A percentile compares a stretch with the other conserved stretches of the same genome.
Conservation (phyloP, 2,329 filamentous ascomycete species). For the Aspergillus nomiae region DNA sequence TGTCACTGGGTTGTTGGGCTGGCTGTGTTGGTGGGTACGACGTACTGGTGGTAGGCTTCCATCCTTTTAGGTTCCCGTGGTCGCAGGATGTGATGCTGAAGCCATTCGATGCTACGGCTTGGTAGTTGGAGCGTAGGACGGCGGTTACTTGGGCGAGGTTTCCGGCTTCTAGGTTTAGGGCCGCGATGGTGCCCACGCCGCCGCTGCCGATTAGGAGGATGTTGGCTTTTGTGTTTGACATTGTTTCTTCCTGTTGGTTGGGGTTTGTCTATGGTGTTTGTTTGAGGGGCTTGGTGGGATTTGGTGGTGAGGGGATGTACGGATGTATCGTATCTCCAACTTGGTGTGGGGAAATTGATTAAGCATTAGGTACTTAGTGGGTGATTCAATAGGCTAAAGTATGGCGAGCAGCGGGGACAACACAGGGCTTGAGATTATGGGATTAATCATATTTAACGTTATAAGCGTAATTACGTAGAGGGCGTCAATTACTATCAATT, state of each 20-base stretch:
- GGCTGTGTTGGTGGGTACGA: too few relatives aligned
- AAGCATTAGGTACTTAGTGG: not conserved
- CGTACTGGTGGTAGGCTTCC: slow-evolving; percentile 45
- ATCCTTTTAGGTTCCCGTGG: slow-evolving; percentile 53
- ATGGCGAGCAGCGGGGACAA: not conserved
- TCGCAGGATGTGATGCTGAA: slow-evolving; percentile 60
- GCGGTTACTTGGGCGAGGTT: slow-evolving; percentile 55
- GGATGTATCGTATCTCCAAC: not conserved
- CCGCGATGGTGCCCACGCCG: slow-evolving; percentile 59
- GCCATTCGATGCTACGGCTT: slow-evolving; percentile 49
- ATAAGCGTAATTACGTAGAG: not conserved
- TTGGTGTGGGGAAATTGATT: not conserved
- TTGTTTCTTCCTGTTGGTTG: not conserved
- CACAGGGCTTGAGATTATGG: too few relatives aligned
- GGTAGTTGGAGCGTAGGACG: slow-evolving; percentile 60
- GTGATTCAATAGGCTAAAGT: not conserved
- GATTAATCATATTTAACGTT: not conserved
- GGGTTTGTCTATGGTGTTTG: not conserved
- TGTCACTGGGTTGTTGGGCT: too few relatives aligned
- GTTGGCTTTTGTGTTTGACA: not conserved
- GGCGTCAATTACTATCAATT: too few relatives aligned
- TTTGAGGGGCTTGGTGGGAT: not conserved
- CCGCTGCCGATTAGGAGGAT: slow-evolving; percentile 59
- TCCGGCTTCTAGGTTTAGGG: slow-evolving; percentile 56
- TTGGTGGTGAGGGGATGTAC: not conserved